phyloP scores from a whole-genome alignment of 345 rosid genomes.

The Noccaea bulbosa region DNA sequence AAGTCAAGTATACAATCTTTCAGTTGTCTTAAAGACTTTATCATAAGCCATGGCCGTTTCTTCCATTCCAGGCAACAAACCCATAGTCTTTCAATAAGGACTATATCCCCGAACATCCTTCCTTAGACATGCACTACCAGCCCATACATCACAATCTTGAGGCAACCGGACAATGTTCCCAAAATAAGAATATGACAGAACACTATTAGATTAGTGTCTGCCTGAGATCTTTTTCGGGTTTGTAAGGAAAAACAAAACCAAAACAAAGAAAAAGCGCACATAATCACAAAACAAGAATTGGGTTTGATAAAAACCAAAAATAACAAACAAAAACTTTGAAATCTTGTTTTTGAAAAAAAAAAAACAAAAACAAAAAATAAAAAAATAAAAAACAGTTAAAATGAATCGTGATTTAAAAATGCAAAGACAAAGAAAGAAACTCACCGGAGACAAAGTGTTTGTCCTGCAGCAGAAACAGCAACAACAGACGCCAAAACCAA shows the following conservation, averaged over 20 bases:
- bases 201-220: neutral
- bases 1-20: too few species aligned
- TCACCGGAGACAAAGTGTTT: too few species aligned
- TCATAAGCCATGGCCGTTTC: neutral
- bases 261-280: neutral
- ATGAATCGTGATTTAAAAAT: too few species aligned
- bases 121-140: neutral
- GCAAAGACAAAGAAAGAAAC: too few species aligned
- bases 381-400: too few species aligned
- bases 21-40: too few species aligned
- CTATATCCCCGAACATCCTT: neutral
- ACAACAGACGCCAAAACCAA: too few species aligned
- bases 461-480: too few species aligned
- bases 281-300: neutral
- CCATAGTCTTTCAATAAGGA: neutral
- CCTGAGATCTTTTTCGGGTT: neutral
- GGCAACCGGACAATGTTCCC: neutral
- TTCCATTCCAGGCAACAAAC: neutral
- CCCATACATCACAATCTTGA: neutral
- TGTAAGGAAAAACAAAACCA: neutral
- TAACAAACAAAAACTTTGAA: too few species aligned
- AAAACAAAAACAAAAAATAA: too few species aligned
- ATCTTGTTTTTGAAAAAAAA: too few species aligned
- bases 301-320: neutral
- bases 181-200: constrained; percentile 4